Evolutionary conservation across 225 moss, liverwort and hornwort genomes (phyloP).

Genomic region (Thuidium tamariscinum): DNA sequence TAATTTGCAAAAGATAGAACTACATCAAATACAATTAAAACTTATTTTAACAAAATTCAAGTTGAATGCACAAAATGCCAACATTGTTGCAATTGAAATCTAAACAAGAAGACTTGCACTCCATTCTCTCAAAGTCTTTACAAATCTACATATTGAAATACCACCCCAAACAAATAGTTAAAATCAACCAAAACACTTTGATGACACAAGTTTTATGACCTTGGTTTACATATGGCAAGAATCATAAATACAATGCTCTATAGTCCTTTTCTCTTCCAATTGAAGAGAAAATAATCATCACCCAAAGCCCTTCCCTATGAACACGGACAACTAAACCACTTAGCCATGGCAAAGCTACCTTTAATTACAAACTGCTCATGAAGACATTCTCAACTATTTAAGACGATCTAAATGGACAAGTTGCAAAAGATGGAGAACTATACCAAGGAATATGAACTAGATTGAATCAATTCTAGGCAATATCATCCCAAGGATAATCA

Average conservation of each 20-base stretch:
- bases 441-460: neutral
- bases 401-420: neutral
- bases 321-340: neutral
- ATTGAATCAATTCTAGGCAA: neutral
- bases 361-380: accelerated
- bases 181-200: neutral
- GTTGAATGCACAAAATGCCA: no score
- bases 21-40: no score
- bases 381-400: neutral
- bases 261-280: neutral
- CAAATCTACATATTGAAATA: neutral
- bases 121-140: neutral
- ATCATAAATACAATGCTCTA: accelerated
- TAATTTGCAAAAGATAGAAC: no score
- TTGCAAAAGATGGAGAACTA: neutral
- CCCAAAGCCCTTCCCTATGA: no score
- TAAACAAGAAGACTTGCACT: neutral
- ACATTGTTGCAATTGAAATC: no score
- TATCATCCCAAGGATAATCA: neutral
- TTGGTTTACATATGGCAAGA: neutral
- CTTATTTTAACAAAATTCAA: no score
- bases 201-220: neutral
- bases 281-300: no score
- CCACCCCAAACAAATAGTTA: neutral
- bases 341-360: neutral